These are phyloP conservation scores for Blastocystis sp. DNA, from an alignment of 352 stramenopile genomes.

Conservation along the genomic window DNA sequence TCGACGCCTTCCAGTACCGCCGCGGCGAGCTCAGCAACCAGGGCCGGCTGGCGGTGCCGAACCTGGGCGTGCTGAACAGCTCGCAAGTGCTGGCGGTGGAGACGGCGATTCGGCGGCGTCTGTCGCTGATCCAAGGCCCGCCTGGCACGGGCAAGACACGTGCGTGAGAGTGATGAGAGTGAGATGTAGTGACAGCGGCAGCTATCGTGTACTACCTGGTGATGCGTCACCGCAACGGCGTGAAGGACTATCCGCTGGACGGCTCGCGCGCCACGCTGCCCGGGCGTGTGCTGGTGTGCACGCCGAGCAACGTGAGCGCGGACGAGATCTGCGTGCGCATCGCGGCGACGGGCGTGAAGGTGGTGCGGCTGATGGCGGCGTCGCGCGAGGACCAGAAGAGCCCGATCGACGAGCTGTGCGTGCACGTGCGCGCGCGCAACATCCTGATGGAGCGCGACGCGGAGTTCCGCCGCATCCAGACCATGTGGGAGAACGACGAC, in stretches of 20 bases:
- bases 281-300: slow-evolving; percentile 93
- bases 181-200: slow-evolving; percentile 84
- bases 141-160: slow-evolving; percentile 90
- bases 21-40: slow-evolving; percentile 74
- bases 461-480: slow-evolving; percentile 18
- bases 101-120: slow-evolving; percentile 88
- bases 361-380: slow-evolving; percentile 93
- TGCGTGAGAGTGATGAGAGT: background rate
- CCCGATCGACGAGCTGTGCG: slow-evolving; percentile 91
- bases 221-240: slow-evolving; percentile 81
- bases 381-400: slow-evolving; percentile 85
- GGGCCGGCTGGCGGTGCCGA: slow-evolving; percentile 82
- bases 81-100: slow-evolving; percentile 86
- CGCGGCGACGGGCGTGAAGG: slow-evolving; percentile 89
- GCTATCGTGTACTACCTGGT: slow-evolving; percentile 98
- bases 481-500: background rate
- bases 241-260: background rate
- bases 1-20: slow-evolving; percentile 72
- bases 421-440: slow-evolving; percentile 88
- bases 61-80: slow-evolving; percentile 92
- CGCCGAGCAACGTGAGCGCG: slow-evolving; percentile 96
- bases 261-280: background rate
- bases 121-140: slow-evolving; percentile 96
- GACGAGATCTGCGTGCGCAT: slow-evolving; percentile 97
- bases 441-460: slow-evolving; percentile 39